Base-by-base conservation (phyloP, 306 rosid genomes). In the Morella rubra region DNA sequence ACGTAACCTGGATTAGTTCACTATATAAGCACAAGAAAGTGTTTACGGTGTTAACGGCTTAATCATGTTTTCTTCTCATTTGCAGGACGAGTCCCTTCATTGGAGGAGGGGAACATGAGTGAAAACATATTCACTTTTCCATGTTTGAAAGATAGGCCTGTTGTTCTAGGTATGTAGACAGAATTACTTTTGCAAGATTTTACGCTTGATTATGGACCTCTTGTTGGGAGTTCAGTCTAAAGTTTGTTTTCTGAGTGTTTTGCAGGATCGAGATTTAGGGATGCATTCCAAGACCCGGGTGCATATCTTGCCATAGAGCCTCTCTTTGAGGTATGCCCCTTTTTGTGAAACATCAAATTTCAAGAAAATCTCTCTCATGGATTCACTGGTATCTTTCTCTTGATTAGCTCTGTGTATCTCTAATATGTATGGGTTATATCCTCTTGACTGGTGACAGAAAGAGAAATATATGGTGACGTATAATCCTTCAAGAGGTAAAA, bases 271-370 rank as follows among this genome's bases (percentile, higher is more conserved):
- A 91, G 98, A 85, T 79, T 92, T 81, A 95, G 91, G 86, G 99
- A 95, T 69, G 98, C 98, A 75, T 95, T 95, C 81, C 99, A 92
- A 76, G 98, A 95, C 73, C 93, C 99, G n/a, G 86, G 87, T 81
- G 81, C 85, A 53, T 95, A 89, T 87, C 83, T 95, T 87, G 86
- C 98, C 42, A 32, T 92, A 76, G 89, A 92, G 80, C 96, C 99
- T 64, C 74, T 92, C 69, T 95, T 95, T 85, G 93, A 91, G 81
- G 99, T 89, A 82, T 62, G 76, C 32, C 5, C 16, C 52, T 77
- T 67, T 65, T 71, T 32, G 54, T 37, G 77, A 58, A 73, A 73
- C 65, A 60, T 54, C 65, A 22, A 40, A 10, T 51, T 80, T 80
- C 59, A 27, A 20, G 11, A 67, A 49, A 13, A 18, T 50, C 52